Evolutionary conservation across 202 grass and related monocot species (phyloP).

Genomic region (Zoysia matrella): DNA sequence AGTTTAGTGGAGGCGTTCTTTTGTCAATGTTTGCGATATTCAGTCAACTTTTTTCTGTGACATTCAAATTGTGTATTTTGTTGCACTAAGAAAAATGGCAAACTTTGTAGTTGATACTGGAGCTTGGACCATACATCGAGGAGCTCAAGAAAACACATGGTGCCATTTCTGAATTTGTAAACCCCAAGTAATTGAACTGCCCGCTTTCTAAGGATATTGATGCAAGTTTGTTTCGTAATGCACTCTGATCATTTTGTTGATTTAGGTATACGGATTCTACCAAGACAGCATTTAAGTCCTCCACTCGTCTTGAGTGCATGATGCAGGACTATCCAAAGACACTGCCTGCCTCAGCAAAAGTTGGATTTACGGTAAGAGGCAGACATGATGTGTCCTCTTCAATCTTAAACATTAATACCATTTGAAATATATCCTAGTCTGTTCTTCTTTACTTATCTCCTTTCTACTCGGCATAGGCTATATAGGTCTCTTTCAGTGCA

Average conservation of each 20-base stretch:
- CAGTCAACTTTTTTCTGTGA: no score
- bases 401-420: slow-evolving; percentile 11
- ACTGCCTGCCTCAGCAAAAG: no score
- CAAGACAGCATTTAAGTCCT: slow-evolving; percentile 75
- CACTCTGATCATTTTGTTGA: slow-evolving; percentile 16
- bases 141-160: slow-evolving; percentile 92
- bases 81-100: slow-evolving; percentile 13
- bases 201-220: slow-evolving; percentile 29
- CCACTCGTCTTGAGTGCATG: no score
- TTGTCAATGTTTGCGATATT: slow-evolving; percentile 1
- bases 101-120: slow-evolving; percentile 82
- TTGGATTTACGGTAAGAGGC: not conserved
- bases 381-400: not conserved
- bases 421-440: slow-evolving; percentile 8
- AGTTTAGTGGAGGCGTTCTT: not conserved
- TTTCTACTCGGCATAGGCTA: not conserved
- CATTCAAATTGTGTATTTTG: not conserved
- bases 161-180: slow-evolving; percentile 94
- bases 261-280: slow-evolving; percentile 85
- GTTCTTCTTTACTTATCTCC: not conserved
- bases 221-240: slow-evolving; percentile 7
- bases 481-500: not conserved
- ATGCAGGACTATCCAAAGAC: no score
- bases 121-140: slow-evolving; percentile 86
- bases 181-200: slow-evolving; percentile 81